Base-by-base conservation (phyloP, 2,329 filamentous ascomycete species). In the Alternaria infectoria region DNA sequence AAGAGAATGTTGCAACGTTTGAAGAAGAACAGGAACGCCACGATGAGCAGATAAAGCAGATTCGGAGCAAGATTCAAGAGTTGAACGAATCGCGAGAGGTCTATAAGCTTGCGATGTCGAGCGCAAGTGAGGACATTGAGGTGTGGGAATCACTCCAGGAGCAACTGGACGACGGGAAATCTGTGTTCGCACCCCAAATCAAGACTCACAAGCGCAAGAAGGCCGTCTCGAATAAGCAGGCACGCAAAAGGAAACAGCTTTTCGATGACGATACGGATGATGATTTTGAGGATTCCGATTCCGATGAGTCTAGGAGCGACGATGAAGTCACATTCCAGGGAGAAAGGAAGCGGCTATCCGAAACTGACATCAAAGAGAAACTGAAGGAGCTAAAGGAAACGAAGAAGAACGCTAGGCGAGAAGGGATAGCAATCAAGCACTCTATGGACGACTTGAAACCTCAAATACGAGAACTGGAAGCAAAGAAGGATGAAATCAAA, bases 71-170 rank as follows among this genome's bases (percentile, higher is more conserved):
- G 46, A 66, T 79, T 0, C 44, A 61, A 6, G 62, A 75, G 1
- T 65, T 80, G 0, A 76, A 76, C 30, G 77, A 82, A 30, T 71
- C 69, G 2, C 82, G 77, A 50, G 64, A 63, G 1, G 74, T 78
- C 5, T 81, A 80, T 59, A 66, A 68, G 8, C 72, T 78, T 4
- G 66, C 74, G 0, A 66, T 80, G 1, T 77, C 81, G 5, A 72
- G 81, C 5, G 69, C 78, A 10, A 81, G 82, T 12, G 79, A 84
- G 6, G 72, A 82, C 6, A 62, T 85, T 12, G 83, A 86, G 13
- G 65, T 73, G 2, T 87, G 83, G 81, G 82, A 86, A 32, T 68
- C 69, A 1, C 66, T 84, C 3, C 64, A 80, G 36, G 75, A 80
- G 4, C 66, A 79, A 4, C 6, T 82, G 3, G 75, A 81, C 5